phyloP scores from a whole-genome alignment of 768 basidiomycete genomes.

The Boletus patriciae region DNA sequence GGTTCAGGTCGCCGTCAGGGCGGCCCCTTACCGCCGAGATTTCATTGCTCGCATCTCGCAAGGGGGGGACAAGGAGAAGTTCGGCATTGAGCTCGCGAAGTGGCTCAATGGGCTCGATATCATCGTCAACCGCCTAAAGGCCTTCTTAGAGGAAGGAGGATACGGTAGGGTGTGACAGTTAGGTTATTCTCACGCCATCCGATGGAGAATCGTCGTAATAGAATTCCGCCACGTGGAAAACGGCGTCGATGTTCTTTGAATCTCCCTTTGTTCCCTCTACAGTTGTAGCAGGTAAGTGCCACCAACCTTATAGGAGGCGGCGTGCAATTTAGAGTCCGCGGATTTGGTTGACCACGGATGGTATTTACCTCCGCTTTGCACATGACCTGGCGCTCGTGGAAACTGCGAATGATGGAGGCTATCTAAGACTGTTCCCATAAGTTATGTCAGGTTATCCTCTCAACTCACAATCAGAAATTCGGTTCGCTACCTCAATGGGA shows the following conservation, averaged over 20 bases:
- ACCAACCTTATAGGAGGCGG: slow-evolving; percentile 13
- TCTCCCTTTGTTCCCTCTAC: slow-evolving; percentile 5
- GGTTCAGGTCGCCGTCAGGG: slow-evolving; percentile 56
- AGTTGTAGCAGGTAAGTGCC: not conserved
- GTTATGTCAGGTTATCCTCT: not conserved
- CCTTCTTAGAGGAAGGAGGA: slow-evolving; percentile 57
- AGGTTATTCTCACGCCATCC: slow-evolving; percentile 2
- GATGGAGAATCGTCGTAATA: slow-evolving; percentile 26
- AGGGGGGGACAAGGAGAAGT: slow-evolving; percentile 59
- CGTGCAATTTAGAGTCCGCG: slow-evolving; percentile 18
- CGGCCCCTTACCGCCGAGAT: slow-evolving; percentile 59
- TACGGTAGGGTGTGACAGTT: slow-evolving; percentile 52
- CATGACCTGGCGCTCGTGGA: not conserved
- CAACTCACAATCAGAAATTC: not conserved
- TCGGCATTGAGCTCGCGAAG: slow-evolving; percentile 53
- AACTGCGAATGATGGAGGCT: not conserved
- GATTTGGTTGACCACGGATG: slow-evolving; percentile 8
- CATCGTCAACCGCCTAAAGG: slow-evolving; percentile 50
- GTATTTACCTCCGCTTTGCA: slow-evolving; percentile 2
- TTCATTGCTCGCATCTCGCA: slow-evolving; percentile 65
- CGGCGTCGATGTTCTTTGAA: not conserved
- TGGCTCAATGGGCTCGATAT: slow-evolving; percentile 66
- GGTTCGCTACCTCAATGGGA: slow-evolving; percentile 3
- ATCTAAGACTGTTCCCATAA: slow-evolving; percentile 2
- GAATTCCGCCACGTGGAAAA: slow-evolving; percentile 16